Evolutionary conservation across 2,329 filamentous ascomycete genomes (phyloP), one percentile per base, ranked within the genome.

Genomic region (Ophiocordyceps robertsii): DNA sequence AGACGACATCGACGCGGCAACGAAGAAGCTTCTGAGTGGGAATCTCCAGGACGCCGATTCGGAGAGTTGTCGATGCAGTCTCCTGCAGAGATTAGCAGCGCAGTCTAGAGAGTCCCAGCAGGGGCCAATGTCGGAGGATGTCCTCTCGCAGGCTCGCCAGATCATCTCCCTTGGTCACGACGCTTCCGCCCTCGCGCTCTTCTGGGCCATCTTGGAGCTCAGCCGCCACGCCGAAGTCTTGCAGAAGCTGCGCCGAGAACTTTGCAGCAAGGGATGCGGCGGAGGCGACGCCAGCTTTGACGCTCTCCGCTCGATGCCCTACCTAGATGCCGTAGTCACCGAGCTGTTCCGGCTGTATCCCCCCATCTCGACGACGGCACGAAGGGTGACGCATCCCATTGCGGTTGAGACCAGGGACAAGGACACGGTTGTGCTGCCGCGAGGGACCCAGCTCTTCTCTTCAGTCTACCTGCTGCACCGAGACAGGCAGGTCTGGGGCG

Each of bases 101-200:
- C 21, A 39, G 17, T 41, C 39, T 7, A 32, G 17, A 11, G 33
- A 24, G 33, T 29, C 19, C 11, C 14, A 11, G 5, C 10, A 38
- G 17, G 19, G 29, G 2, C 19, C 33, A 6, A 33, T 44, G 6
- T 41, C 38, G n/a, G n/a, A 41, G 3, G 43, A 44, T 17, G 39
- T 44, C 10, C n/a, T 44, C 6, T 17, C 43, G 6, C 43, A 44
- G 29, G 43, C 39, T 17, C 43, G 39, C 19, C 43, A 44, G 31
- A 33, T 44, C 27, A 36, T 44, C n/a, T 44, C 43, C 11, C 43
- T 44, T 16, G 43, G 43, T 14, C 43, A 44, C 29, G 43, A 44
- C 10, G 35, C 43, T 32, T 30, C 43, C 6, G 35, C 38, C 11
- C 29, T 44, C 24, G n/a, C 41, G 11, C 39, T 44, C 11, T 19